These are phyloP conservation scores for Allomyces javanicus DNA, from an alignment of 192 early-diverging fungal genomes.

Conservation along the genomic window DNA sequence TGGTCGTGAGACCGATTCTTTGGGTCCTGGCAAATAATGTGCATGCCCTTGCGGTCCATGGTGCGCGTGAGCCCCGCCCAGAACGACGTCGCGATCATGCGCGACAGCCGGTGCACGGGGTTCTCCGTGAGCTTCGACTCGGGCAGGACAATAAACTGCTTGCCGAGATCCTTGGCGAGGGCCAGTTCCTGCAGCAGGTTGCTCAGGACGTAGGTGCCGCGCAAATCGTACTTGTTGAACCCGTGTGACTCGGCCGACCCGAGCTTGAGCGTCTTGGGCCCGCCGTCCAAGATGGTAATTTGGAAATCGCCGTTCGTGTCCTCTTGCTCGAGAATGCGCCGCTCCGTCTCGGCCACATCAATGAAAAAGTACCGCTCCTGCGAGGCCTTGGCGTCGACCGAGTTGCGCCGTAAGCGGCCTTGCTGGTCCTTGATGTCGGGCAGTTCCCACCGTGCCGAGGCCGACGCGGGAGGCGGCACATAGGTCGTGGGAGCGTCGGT, in stretches of 20 bases:
- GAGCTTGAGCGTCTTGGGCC: slow-evolving; percentile 72
- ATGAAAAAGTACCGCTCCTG: slow-evolving; percentile 60
- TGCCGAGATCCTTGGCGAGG: slow-evolving; percentile 66
- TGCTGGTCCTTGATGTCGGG: background rate
- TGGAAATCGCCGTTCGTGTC: slow-evolving; percentile 89
- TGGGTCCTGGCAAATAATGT: slow-evolving; percentile 75
- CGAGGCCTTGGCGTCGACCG: slow-evolving; percentile 32
- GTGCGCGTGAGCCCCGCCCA: slow-evolving; percentile 91
- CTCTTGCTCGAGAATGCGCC: slow-evolving; percentile 67
- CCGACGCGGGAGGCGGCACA: background rate
- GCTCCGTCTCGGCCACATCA: slow-evolving; percentile 64
- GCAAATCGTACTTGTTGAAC: slow-evolving; percentile 68
- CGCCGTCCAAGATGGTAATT: slow-evolving; percentile 79
- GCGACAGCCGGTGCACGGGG: slow-evolving; percentile 68
- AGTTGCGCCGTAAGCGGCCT: background rate
- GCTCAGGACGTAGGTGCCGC: slow-evolving; percentile 86
- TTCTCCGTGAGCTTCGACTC: slow-evolving; percentile 84
- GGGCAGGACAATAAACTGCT: slow-evolving; percentile 70
- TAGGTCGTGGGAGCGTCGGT: background rate
- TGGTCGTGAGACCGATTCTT: slow-evolving; percentile 66
- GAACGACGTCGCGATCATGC: slow-evolving; percentile 81
- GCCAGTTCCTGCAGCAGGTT: slow-evolving; percentile 91
- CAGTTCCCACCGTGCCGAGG: background rate
- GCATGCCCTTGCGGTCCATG: slow-evolving; percentile 66
- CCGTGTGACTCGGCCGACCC: slow-evolving; percentile 72